A percentile compares a stretch with the other conserved stretches of the same genome.
phyloP scores from a whole-genome alignment of 1,139 yeast species.

The Nadsonia commutata region DNA sequence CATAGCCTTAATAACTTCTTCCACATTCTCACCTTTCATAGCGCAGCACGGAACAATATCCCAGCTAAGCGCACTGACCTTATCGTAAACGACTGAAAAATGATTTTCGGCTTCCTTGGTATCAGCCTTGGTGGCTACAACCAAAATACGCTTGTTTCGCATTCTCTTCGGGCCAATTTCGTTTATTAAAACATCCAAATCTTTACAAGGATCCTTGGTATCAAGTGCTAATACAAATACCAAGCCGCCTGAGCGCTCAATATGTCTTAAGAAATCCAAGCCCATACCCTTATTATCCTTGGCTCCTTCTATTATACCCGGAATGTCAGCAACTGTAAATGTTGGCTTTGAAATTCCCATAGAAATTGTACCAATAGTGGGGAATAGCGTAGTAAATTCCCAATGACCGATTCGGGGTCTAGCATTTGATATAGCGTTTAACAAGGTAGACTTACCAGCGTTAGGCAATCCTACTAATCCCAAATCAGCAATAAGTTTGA shows the following conservation, averaged over 20 bases:
- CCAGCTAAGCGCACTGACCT: slow-evolving; percentile 30
- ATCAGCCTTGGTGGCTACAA: slow-evolving; percentile 90
- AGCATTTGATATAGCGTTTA: slow-evolving; percentile 82
- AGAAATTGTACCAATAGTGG: slow-evolving; percentile 78
- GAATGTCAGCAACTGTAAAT: slow-evolving; percentile 93
- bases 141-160: slow-evolving; percentile 43
- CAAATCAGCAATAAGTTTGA: slow-evolving; percentile 77
- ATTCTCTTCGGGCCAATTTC: slow-evolving; percentile 61
- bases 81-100: slow-evolving; percentile 18
- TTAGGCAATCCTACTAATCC: slow-evolving; percentile 93
- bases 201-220: slow-evolving; percentile 42
- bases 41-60: slow-evolving; percentile 79
- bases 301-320: slow-evolving; percentile 88
- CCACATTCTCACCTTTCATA: slow-evolving; percentile 51
- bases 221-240: slow-evolving; percentile 79
- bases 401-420: slow-evolving; percentile 89
- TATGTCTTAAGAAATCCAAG: slow-evolving; percentile 75
- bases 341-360: slow-evolving; percentile 48
- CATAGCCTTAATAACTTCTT: slow-evolving; percentile 56
- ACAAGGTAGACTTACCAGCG: slow-evolving; percentile 85
- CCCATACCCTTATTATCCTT: slow-evolving; percentile 83
- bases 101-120: slow-evolving; percentile 34
- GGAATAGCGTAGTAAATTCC: slow-evolving; percentile 91
- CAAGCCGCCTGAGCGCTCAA: slow-evolving; percentile 80
- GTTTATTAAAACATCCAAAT: slow-evolving; percentile 40